Evolutionary conservation across 1,284 basidiomycete genomes (phyloP), one percentile per base, ranked within the genome.

Genomic region (Cystobasidium sp.): DNA sequence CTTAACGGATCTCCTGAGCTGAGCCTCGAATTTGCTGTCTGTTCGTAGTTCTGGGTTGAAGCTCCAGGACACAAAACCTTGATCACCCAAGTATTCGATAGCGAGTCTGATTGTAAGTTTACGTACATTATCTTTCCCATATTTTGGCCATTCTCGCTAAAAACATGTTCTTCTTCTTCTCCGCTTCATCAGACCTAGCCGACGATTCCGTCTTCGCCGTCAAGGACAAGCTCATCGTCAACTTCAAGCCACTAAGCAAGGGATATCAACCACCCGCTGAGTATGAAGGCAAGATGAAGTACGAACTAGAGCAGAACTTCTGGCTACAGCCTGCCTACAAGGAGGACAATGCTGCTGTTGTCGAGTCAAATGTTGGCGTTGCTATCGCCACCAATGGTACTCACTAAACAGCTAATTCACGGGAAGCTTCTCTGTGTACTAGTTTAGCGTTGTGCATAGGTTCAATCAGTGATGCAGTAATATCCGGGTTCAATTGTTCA

Each of bases 141-240:
- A 14, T 52, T 67, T 31, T 10, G 24, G n/a, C 12, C n/a, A 12
- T 20, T 44, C 41, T 39, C 16, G 16, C 41, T 43, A 12, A 10
- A 59, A 14, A 2, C 16, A 39, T 2, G 14, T 31, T 39, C 20
- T n/a, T 46, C 43, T 24, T 9, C 39, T 39, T 39, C 39, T 56
- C 6, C 31, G 20, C 41, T 5, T 39, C 14, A 37, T 44, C 69
- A 71, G 69, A 83, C 74, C 78, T 84, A 44, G 79, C 80, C 52
- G 80, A 81, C 52, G 83, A 84, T 68, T 77, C 82, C 14, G 83
- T 84, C 49, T 84, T 84, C 61, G 83, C 83, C 20, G 82, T 83
- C 76, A 83, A 83, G 74, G 78, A 80, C 65, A 78, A 76, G 24
- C 78, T 82, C 41, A 76, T 81, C 8, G 78, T 82, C 67, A 79